Evolutionary conservation across 2,329 filamentous ascomycete species (phyloP).

Genomic region (Penicillium sp.): DNA sequence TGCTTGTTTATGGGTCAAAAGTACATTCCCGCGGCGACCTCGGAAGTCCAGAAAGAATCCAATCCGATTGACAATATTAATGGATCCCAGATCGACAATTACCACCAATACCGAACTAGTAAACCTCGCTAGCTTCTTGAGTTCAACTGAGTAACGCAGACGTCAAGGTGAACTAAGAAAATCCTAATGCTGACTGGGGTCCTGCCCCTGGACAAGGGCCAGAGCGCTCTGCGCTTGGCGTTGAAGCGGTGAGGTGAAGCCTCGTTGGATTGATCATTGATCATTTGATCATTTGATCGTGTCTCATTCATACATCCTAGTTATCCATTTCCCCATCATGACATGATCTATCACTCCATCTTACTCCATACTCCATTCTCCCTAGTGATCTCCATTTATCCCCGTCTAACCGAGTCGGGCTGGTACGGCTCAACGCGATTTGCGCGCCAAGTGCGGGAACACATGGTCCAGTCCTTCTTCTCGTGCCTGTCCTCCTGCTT

Average conservation of each 20-base stretch:
- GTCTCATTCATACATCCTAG: slow-evolving; percentile 6
- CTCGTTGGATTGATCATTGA: neutral
- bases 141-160: neutral
- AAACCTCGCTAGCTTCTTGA: neutral
- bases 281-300: neutral
- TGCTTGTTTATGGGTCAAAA: neutral
- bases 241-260: neutral
- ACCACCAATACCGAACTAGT: neutral
- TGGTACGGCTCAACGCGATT: slow-evolving; percentile 18
- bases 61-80: too few species aligned
- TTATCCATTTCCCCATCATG: neutral
- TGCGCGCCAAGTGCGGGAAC: slow-evolving; percentile 43
- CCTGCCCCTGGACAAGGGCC: neutral
- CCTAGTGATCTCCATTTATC: neutral
- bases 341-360: neutral
- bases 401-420: neutral
- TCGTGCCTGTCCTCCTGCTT: slow-evolving; percentile 4
- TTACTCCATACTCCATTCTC: neutral
- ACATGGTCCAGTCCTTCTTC: slow-evolving; percentile 42
- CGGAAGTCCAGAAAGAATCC: neutral
- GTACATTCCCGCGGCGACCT: slow-evolving; percentile 4
- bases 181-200: neutral
- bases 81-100: neutral
- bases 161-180: slow-evolving; percentile 2
- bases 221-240: slow-evolving; percentile 4